Evolutionary conservation across 306 rosid species (phyloP).

Genomic region (Begonia masoniana): DNA sequence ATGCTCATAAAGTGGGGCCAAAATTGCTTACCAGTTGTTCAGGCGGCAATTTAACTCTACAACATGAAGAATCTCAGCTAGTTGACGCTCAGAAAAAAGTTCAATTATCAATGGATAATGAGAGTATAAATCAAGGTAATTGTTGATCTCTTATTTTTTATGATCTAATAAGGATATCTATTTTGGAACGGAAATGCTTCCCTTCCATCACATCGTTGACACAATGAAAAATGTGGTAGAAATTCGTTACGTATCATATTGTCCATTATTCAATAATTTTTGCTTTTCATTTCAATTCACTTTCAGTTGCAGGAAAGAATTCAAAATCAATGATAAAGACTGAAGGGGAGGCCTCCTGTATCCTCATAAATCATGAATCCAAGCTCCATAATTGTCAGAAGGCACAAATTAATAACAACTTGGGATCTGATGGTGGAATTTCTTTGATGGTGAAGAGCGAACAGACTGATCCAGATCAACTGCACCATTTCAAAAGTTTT

Average conservation of each 20-base stretch:
- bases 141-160: slow-evolving; percentile 7
- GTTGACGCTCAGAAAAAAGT: slow-evolving; percentile 39
- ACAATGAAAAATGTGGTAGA: no score
- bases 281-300: slow-evolving; percentile 46
- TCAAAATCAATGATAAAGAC: slow-evolving; percentile 28
- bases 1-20: slow-evolving; percentile 22
- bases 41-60: slow-evolving; percentile 19
- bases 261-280: slow-evolving; percentile 7
- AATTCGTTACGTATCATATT: no score
- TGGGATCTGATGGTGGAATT: slow-evolving; percentile 33
- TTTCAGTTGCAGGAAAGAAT: slow-evolving; percentile 71
- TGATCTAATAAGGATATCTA: not conserved
- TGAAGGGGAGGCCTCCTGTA: slow-evolving; percentile 38
- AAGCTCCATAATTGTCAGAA: slow-evolving; percentile 32
- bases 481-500: slow-evolving; percentile 59
- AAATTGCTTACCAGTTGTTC: slow-evolving; percentile 15
- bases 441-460: slow-evolving; percentile 44
- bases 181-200: no score
- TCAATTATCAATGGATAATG: slow-evolving; percentile 30
- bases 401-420: slow-evolving; percentile 32
- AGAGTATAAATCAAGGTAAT: slow-evolving; percentile 42
- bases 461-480: slow-evolving; percentile 46
- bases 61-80: slow-evolving; percentile 28
- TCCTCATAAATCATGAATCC: slow-evolving; percentile 28
- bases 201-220: no score